These are phyloP conservation scores for Emydomyces testavorans DNA, from an alignment of 2,329 filamentous ascomycete species.

Conservation along the genomic window DNA sequence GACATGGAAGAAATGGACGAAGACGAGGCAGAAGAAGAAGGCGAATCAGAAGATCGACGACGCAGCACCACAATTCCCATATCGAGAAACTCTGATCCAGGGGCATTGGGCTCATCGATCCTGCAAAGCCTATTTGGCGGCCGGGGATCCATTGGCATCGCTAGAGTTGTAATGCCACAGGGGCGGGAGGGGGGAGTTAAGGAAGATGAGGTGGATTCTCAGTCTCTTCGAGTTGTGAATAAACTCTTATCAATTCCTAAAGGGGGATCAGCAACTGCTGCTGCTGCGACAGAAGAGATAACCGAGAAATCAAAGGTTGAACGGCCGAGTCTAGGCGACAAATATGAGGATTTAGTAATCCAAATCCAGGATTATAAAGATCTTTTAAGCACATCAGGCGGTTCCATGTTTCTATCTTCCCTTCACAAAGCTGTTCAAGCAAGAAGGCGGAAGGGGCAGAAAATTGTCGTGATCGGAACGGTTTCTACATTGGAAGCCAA, in stretches of 20 bases:
- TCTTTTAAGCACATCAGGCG: constrained; percentile 57
- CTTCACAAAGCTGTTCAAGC: constrained; percentile 61
- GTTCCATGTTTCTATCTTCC: constrained; percentile 55
- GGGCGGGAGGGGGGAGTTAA: constrained; percentile 6
- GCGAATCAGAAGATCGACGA: constrained; percentile 3
- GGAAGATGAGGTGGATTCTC: constrained; percentile 21
- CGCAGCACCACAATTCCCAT: not conserved
- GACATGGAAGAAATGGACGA: constrained; percentile 37
- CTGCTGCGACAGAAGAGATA: not conserved
- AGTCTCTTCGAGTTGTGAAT: constrained; percentile 28
- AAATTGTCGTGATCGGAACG: constrained; percentile 70
- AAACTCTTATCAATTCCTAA: constrained; percentile 25
- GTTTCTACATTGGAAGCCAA: constrained; percentile 48
- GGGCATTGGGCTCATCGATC: constrained; percentile 10
- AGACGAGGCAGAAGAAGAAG: constrained; percentile 26
- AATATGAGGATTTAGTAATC: constrained; percentile 49
- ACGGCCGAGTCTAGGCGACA: not conserved
- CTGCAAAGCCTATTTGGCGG: constrained; percentile 15
- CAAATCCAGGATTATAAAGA: constrained; percentile 74
- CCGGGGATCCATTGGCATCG: constrained; percentile 13
- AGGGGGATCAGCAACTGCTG: not conserved
- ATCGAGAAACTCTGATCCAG: constrained; percentile 4
- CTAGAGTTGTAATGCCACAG: constrained; percentile 14
- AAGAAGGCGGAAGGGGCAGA: constrained; percentile 58
- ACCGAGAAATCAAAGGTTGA: not conserved